Evolutionary conservation across 331 rosid genomes (phyloP).

Genomic region (Acacia concinna): DNA sequence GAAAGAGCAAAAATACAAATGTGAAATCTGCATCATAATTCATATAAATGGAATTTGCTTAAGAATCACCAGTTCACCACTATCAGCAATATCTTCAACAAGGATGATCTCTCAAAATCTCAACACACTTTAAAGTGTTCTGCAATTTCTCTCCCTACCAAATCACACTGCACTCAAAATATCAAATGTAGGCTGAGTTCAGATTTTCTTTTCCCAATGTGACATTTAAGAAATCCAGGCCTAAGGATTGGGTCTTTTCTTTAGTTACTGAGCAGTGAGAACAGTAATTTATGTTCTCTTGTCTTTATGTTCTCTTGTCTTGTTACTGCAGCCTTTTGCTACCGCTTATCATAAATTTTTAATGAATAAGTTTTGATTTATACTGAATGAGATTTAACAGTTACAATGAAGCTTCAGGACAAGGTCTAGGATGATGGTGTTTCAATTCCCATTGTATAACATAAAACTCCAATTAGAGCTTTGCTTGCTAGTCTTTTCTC

Average conservation of each 20-base stretch:
- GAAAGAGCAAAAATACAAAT: neutral
- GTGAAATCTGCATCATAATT: neutral
- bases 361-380: neutral
- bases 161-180: neutral
- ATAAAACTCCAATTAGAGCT: neutral
- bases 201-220: neutral
- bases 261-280: neutral
- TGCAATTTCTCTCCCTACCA: neutral
- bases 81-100: neutral
- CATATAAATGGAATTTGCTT: neutral
- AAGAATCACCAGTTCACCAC: neutral
- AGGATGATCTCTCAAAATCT: neutral
- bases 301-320: no score
- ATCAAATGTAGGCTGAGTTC: neutral
- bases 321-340: neutral
- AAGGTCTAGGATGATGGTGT: neutral
- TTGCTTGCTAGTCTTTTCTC: neutral
- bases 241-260: neutral
- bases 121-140: neutral
- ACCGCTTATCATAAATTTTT: neutral
- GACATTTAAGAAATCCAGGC: neutral
- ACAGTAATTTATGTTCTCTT: neutral
- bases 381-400: neutral
- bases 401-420: neutral
- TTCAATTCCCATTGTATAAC: neutral